Percentiles rank a stretch among this genome's conserved stretches.
phyloP scores from a whole-genome alignment of 1,139 yeast species.

The Tardiomyces depauwii region DNA sequence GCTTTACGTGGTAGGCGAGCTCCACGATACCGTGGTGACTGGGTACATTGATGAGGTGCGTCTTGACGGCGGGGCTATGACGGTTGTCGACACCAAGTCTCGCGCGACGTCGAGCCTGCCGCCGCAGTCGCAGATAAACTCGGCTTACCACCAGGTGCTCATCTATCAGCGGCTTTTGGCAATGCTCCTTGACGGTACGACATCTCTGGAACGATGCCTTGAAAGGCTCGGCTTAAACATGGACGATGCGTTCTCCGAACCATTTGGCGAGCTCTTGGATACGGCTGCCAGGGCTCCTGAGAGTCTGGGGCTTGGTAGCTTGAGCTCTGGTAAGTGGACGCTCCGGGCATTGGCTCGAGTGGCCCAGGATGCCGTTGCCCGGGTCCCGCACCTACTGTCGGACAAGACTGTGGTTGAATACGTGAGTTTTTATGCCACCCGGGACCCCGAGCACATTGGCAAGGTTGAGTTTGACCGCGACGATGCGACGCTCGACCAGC shows the following conservation, averaged over 20 bases:
- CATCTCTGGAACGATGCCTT: neutral
- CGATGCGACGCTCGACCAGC: constrained; percentile 7
- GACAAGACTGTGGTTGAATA: neutral
- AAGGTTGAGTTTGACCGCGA: constrained; percentile 12
- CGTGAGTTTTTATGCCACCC: neutral
- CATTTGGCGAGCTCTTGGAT: neutral
- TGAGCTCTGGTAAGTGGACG: too few relatives aligned
- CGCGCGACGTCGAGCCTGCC: constrained; percentile 12
- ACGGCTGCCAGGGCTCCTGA: too few relatives aligned
- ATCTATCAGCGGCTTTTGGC: constrained; percentile 17
- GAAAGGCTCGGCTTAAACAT: neutral
- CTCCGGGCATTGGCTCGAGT: too few relatives aligned
- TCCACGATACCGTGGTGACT: constrained; percentile 14
- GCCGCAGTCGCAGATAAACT: constrained; percentile 13
- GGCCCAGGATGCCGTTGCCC: too few relatives aligned
- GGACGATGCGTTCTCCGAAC: neutral
- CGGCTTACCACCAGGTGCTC: constrained; percentile 26
- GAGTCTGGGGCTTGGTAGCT: too few relatives aligned
- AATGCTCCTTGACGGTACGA: neutral
- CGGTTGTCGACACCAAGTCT: constrained; percentile 25
- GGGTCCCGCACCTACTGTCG: neutral
- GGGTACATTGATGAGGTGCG: constrained; percentile 23
- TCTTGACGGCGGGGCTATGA: constrained; percentile 5
- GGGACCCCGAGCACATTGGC: constrained; percentile 6
- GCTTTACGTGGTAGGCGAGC: constrained; percentile 20